Evolutionary conservation across 768 basidiomycete species (phyloP).

Genomic region (Sutorius australiensis): DNA sequence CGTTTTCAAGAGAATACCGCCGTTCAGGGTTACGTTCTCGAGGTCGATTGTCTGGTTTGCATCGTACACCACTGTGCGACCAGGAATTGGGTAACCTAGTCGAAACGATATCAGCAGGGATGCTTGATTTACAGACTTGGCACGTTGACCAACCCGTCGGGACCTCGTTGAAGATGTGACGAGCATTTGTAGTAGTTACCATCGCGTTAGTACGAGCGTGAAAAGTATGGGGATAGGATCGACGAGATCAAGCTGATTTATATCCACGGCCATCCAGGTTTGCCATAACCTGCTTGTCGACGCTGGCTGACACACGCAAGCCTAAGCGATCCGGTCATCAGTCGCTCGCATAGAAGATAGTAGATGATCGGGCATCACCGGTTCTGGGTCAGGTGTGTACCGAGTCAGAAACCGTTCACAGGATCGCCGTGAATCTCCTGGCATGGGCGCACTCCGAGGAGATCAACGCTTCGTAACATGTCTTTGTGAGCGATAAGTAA

Average conservation of each 20-base stretch:
- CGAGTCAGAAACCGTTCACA: too few relatives aligned
- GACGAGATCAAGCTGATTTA: not conserved
- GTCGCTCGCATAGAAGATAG: too few relatives aligned
- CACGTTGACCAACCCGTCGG: slow-evolving; percentile 17
- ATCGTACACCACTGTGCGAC: slow-evolving; percentile 48
- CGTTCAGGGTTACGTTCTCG: slow-evolving; percentile 40
- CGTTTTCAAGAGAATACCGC: slow-evolving; percentile 48
- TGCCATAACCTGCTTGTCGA: not conserved
- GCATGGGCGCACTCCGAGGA: too few relatives aligned
- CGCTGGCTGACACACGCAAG: not conserved
- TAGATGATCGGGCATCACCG: too few relatives aligned
- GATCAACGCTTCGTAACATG: too few relatives aligned
- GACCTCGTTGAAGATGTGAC: slow-evolving; percentile 36
- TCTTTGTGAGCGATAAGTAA: too few relatives aligned
- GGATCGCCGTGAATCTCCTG: too few relatives aligned
- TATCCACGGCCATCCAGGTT: not conserved
- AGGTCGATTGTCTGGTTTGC: slow-evolving; percentile 45
- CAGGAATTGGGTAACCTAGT: slow-evolving; percentile 38
- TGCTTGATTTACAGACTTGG: too few relatives aligned
- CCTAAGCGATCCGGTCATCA: not conserved
- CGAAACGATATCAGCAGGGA: not conserved
- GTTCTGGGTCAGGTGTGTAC: too few relatives aligned
- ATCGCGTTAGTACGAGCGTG: not conserved
- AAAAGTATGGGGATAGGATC: not conserved
- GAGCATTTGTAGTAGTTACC: slow-evolving; percentile 29